phyloP scores from a whole-genome alignment of 1,284 basidiomycete genomes.

The Pseudozyma sp. region DNA sequence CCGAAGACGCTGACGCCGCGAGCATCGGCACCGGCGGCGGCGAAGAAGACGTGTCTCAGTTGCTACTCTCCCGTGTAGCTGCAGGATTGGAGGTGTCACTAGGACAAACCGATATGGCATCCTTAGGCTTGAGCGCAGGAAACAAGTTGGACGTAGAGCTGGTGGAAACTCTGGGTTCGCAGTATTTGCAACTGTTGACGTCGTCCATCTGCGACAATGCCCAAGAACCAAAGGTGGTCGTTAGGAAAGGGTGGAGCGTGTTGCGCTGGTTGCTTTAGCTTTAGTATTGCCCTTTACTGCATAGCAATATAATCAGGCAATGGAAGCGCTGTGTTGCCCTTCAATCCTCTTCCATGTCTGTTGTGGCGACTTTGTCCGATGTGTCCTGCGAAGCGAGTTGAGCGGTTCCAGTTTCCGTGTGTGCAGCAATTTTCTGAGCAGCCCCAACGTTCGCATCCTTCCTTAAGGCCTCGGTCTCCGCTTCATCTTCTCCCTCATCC shows the following conservation, averaged over 20 bases:
- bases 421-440: too few relatives aligned
- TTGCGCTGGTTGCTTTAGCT: slow-evolving; percentile 39
- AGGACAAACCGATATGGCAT: slow-evolving; percentile 36
- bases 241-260: slow-evolving; percentile 33
- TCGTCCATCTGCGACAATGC: slow-evolving; percentile 3
- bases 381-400: too few relatives aligned
- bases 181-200: slow-evolving; percentile 22
- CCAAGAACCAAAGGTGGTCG: slow-evolving; percentile 15
- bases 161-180: slow-evolving; percentile 27
- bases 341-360: slow-evolving; percentile 1
- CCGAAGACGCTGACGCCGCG: slow-evolving; percentile 1
- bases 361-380: not conserved
- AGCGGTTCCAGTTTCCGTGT: too few relatives aligned
- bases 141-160: slow-evolving; percentile 42
- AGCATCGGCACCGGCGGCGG: not conserved
- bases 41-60: slow-evolving; percentile 18
- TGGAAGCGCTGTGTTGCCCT: not conserved
- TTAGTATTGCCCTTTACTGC: too few relatives aligned
- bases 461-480: too few relatives aligned
- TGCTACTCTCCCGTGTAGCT: slow-evolving; percentile 13
- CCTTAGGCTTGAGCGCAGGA: slow-evolving; percentile 47
- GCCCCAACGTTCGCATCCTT: too few relatives aligned
- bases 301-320: too few relatives aligned
- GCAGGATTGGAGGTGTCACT: slow-evolving; percentile 22
- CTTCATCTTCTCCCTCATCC: slow-evolving; percentile 3